Percentiles rank a stretch among this genome's conserved stretches.
Evolutionary conservation across 2,329 filamentous ascomycete species (phyloP).

Genomic region (Aspergillus floridensis): DNA sequence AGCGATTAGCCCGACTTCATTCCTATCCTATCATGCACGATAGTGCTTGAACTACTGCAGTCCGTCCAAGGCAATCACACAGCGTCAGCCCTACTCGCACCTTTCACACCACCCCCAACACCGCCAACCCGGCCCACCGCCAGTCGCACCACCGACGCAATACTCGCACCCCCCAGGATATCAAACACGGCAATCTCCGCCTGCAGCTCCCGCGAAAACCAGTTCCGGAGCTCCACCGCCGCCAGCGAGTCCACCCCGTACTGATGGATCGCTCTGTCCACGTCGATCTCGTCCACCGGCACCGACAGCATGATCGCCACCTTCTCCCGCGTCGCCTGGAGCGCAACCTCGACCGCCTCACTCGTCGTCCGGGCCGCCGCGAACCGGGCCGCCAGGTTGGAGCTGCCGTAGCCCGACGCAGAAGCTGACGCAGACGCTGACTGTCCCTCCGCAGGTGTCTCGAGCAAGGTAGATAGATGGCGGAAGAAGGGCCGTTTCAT

Average conservation of each 20-base stretch:
- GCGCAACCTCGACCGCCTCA: slow-evolving; percentile 3
- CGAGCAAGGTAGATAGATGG: not conserved
- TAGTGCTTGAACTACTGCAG: too few species aligned
- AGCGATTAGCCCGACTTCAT: too few species aligned
- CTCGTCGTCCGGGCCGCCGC: not conserved
- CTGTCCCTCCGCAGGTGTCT: not conserved
- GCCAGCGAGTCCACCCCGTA: slow-evolving; percentile 18
- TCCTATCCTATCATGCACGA: too few species aligned
- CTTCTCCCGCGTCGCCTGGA: slow-evolving; percentile 26
- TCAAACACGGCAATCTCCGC: slow-evolving; percentile 10
- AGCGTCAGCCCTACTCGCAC: too few species aligned
- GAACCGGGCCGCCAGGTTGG: slow-evolving; percentile 1
- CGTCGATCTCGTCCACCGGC: slow-evolving; percentile 29
- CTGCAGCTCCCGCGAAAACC: slow-evolving; percentile 6
- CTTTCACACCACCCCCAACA: not conserved
- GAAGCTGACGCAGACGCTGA: too few species aligned
- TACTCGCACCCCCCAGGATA: slow-evolving; percentile 7
- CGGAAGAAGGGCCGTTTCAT: slow-evolving; percentile 5
- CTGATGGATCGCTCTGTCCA: slow-evolving; percentile 25
- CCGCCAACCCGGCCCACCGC: not conserved
- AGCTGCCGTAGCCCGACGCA: not conserved
- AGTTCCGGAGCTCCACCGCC: slow-evolving; percentile 8
- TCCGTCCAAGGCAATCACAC: not conserved
- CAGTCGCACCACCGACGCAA: slow-evolving; percentile 2
- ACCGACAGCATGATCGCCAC: slow-evolving; percentile 36